Percentiles rank a stretch among this genome's conserved stretches.
phyloP scores from a whole-genome alignment of 1,284 basidiomycete genomes.

The Fomitopsis palustris region DNA sequence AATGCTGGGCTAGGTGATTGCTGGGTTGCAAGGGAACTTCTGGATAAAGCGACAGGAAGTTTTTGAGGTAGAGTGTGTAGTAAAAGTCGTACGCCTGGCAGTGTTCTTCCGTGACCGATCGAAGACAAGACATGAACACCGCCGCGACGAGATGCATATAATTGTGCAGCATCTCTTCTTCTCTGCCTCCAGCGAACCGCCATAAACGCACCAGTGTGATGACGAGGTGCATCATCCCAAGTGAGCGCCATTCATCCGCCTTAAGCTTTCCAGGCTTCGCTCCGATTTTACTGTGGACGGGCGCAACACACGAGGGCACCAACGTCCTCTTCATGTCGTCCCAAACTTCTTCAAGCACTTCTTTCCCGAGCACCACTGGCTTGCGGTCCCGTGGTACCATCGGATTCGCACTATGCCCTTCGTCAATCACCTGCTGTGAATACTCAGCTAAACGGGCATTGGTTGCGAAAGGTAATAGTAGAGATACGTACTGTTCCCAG shows the following conservation, averaged over 20 bases:
- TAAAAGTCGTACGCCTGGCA: background rate
- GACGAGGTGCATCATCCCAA: background rate
- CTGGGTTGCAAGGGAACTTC: background rate
- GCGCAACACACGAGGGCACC: background rate
- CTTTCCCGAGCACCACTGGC: background rate
- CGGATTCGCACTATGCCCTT: no score
- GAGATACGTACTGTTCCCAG: no score
- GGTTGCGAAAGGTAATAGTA: no score
- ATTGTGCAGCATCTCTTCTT: background rate
- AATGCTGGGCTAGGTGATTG: background rate
- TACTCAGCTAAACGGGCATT: no score
- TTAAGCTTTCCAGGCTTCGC: background rate
- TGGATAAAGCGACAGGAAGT: background rate
- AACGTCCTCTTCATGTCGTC: background rate
- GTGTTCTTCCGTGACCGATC: background rate
- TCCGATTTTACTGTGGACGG: background rate
- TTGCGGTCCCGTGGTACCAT: background rate
- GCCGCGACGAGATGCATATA: background rate
- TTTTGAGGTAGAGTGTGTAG: background rate
- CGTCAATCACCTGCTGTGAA: no score
- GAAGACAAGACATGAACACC: background rate
- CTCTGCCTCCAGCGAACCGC: background rate
- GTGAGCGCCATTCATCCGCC: slow-evolving; percentile 1
- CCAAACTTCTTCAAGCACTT: background rate
- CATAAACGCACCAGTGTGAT: background rate